Percentiles rank a stretch among this genome's conserved stretches.
phyloP scores from a whole-genome alignment of 2,329 filamentous ascomycete species.

The Aspergillus ochraceoroseus region DNA sequence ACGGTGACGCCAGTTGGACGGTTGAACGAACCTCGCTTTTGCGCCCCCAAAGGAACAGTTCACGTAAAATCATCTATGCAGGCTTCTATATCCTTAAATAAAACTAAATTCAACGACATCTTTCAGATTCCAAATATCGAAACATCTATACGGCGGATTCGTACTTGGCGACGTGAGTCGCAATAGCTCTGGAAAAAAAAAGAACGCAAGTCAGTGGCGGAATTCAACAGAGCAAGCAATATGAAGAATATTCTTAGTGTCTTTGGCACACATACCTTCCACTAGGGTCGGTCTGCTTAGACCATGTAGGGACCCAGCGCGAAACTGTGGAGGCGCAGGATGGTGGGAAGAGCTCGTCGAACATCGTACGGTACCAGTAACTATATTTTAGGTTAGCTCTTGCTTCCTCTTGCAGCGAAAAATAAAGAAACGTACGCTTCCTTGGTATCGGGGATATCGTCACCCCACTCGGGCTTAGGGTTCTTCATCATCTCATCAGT shows the following conservation, averaged over 20 bases:
- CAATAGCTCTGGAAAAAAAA: conserved; percentile 58
- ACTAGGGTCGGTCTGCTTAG: conserved; percentile 89
- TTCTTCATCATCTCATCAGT: conserved; percentile 98
- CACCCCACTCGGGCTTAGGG: conserved; percentile 93
- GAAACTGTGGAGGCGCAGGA: conserved; percentile 88
- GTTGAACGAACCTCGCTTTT: conserved; percentile 16
- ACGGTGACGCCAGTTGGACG: conserved; percentile 8
- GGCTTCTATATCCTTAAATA: conserved; percentile 28
- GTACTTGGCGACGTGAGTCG: conserved; percentile 72
- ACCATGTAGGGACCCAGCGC: conserved; percentile 98
- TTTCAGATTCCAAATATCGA: conserved; percentile 14
- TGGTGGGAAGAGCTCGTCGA: conserved; percentile 95
- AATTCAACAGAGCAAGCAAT: too few species aligned
- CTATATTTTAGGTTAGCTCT: conserved; percentile 39
- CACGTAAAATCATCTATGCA: conserved; percentile 26
- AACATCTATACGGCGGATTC: conserved; percentile 43
- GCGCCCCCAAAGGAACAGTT: conserved; percentile 16
- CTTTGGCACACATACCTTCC: too few species aligned
- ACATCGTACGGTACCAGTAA: conserved; percentile 98
- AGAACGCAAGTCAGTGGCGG: conserved; percentile 8
- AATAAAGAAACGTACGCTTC: conserved; percentile 63
- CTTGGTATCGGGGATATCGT: conserved; percentile 90
- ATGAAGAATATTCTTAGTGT: too few species aligned
- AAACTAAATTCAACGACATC: conserved; percentile 18
- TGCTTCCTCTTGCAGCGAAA: not conserved